phyloP scores from a whole-genome alignment of 2,329 filamentous ascomycete genomes.

The Exophiala oligosperma region DNA sequence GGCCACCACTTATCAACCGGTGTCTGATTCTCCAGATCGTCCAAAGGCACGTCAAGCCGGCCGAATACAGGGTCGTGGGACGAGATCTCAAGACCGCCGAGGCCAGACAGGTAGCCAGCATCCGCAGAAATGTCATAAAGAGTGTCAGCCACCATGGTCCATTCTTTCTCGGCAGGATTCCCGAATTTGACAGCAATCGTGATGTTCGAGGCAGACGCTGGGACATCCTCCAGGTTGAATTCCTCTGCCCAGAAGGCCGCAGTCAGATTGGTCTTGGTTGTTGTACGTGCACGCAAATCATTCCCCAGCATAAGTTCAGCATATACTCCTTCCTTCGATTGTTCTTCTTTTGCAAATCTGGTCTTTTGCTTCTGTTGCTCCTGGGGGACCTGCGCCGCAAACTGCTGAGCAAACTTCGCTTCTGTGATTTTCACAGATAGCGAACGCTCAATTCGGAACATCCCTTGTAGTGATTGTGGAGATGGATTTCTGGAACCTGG shows the following conservation, averaged over 20 bases:
- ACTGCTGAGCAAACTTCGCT: constrained; percentile 51
- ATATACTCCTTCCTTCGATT: constrained; percentile 44
- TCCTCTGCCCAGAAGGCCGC: constrained; percentile 53
- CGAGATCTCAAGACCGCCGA: constrained; percentile 49
- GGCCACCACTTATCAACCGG: constrained; percentile 88
- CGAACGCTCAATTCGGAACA: constrained; percentile 66
- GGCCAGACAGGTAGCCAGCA: constrained; percentile 39
- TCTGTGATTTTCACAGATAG: constrained; percentile 62
- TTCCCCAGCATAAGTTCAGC: constrained; percentile 51
- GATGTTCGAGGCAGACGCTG: constrained; percentile 48
- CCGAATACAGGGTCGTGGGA: constrained; percentile 49
- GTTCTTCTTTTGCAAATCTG: constrained; percentile 22
- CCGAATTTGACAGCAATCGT: constrained; percentile 48
- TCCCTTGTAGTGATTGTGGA: constrained; percentile 49
- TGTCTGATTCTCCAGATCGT: constrained; percentile 73
- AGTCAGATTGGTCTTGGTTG: constrained; percentile 46
- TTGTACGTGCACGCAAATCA: constrained; percentile 49
- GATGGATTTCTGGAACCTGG: constrained; percentile 33
- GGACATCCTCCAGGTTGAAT: constrained; percentile 48
- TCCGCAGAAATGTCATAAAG: constrained; percentile 45
- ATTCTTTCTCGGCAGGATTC: constrained; percentile 50
- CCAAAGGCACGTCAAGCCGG: constrained; percentile 76
- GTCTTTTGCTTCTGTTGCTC: constrained; percentile 23
- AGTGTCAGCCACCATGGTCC: constrained; percentile 48
- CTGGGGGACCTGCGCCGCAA: constrained; percentile 3